Base-by-base conservation (phyloP, 192 early-diverging fungal species). In the Funneliformis mosseae region DNA sequence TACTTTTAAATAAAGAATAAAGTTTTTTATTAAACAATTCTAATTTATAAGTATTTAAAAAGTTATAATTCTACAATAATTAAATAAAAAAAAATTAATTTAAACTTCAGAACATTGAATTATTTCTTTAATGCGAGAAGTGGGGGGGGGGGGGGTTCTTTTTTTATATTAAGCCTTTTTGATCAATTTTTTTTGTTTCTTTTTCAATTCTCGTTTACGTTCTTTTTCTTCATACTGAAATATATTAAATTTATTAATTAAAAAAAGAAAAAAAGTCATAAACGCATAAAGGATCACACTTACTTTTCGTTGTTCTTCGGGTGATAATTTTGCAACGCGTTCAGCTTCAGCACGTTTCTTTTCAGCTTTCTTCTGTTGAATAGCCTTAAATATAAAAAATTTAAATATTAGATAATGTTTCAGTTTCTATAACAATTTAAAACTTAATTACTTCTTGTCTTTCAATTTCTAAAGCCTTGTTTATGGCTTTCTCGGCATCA, bases 301-400 rank as follows among this genome's bases (percentile, higher is more conserved):
- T 70, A 70, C 39, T 39, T 42, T 70, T 70, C 68, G 28, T n/a
- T 70, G 68, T 70, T 70, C 68, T 21, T 70, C 68, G 14, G 68
- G 68, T n/a, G 68, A 70, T 41, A 70, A 70, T 70, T 70, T 70
- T 10, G 68, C 41, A n/a, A 70, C 21, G 23, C 68, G 68, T 42
- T 70, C 68, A 23, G 68, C 68, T 70, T 70, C 68, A 10, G 68
- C 68, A 70, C 68, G 68, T 43, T 70, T 70, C 21, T 70, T 70
- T 21, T 42, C 68, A n/a, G 41, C 39, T 18, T 70, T 70, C 21
- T 70, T 70, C 21, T 70, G 68, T 39, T 70, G 68, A 41, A 70
- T 70, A 7, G 28, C 39, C 68, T 70, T 21, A n/a, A n/a, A 41
- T 42, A 3, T n/a, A 27, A 70, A 70, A 41, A 38, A 21, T n/a